Percentiles rank a stretch among this genome's conserved stretches.
Conservation (phyloP, 805 yeast species). For the Sugiyamaella americana region DNA sequence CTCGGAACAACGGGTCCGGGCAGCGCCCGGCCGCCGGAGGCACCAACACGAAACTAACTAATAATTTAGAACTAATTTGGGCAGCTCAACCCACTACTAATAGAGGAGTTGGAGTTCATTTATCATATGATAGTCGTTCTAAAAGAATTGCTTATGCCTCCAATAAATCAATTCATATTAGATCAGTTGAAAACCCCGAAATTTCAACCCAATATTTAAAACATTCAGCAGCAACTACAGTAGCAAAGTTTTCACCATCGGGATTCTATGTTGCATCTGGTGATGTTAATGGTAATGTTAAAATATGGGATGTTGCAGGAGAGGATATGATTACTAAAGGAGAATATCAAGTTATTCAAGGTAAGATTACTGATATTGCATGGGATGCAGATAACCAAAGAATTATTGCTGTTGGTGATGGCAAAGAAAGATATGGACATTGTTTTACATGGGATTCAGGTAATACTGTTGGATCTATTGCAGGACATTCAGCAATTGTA, state of each 20-base stretch:
- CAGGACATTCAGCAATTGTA: slow-evolving; percentile 81
- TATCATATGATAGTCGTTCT: slow-evolving; percentile 66
- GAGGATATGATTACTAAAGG: slow-evolving; percentile 60
- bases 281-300: slow-evolving; percentile 82
- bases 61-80: slow-evolving; percentile 33
- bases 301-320: slow-evolving; percentile 71
- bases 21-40: too few relatives aligned
- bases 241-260: slow-evolving; percentile 80
- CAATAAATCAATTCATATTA: slow-evolving; percentile 72
- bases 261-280: slow-evolving; percentile 91
- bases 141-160: slow-evolving; percentile 73
- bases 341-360: slow-evolving; percentile 73
- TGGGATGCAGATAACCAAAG: slow-evolving; percentile 91
- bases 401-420: slow-evolving; percentile 91
- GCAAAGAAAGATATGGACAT: slow-evolving; percentile 86
- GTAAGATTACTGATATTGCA: slow-evolving; percentile 72
- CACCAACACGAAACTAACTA: neutral
- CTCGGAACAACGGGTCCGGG: too few relatives aligned
- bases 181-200: slow-evolving; percentile 53
- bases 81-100: slow-evolving; percentile 80
- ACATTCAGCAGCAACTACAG: slow-evolving; percentile 69
- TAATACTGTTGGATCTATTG: slow-evolving; percentile 92
- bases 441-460: slow-evolving; percentile 93
- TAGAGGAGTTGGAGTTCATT: slow-evolving; percentile 61
- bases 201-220: slow-evolving; percentile 61